phyloP scores from a whole-genome alignment of 495 filamentous ascomycete species.

The Staphylotrichum tortipilum region DNA sequence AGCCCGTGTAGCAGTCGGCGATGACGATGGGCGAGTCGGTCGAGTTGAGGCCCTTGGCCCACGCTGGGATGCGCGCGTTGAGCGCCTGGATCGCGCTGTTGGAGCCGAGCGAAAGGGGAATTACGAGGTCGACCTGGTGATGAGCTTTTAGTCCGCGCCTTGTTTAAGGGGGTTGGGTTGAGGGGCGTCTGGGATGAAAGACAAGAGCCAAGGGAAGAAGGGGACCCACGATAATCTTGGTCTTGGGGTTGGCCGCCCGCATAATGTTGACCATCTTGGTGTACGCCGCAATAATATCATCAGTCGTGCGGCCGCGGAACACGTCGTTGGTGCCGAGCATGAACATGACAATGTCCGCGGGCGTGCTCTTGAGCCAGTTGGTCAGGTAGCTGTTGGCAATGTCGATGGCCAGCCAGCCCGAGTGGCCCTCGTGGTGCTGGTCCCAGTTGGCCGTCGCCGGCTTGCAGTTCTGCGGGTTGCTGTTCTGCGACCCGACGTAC shows the following conservation, averaged over 20 bases:
- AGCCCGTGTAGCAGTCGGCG: constrained; percentile 31
- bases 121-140: constrained; percentile 30
- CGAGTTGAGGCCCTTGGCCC: constrained; percentile 24
- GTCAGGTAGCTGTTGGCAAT: constrained; percentile 37
- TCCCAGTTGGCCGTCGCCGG: constrained; percentile 24
- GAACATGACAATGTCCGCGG: constrained; percentile 37
- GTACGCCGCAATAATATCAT: constrained; percentile 32
- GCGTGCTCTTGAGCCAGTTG: constrained; percentile 28
- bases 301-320: constrained; percentile 11
- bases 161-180: no score
- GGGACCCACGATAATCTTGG: constrained; percentile 30
- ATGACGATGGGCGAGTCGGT: constrained; percentile 32
- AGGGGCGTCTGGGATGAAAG: background rate
- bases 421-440: constrained; percentile 37
- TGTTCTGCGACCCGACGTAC: constrained; percentile 35
- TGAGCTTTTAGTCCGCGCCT: no score
- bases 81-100: constrained; percentile 17
- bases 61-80: constrained; percentile 30
- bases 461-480: constrained; percentile 29
- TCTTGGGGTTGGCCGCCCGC: constrained; percentile 25
- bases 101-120: constrained; percentile 21
- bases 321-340: constrained; percentile 41
- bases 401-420: constrained; percentile 36
- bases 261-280: constrained; percentile 31
- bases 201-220: background rate